Conservation (phyloP, 2,329 filamentous ascomycete species). For the Phyllachora maydis region DNA sequence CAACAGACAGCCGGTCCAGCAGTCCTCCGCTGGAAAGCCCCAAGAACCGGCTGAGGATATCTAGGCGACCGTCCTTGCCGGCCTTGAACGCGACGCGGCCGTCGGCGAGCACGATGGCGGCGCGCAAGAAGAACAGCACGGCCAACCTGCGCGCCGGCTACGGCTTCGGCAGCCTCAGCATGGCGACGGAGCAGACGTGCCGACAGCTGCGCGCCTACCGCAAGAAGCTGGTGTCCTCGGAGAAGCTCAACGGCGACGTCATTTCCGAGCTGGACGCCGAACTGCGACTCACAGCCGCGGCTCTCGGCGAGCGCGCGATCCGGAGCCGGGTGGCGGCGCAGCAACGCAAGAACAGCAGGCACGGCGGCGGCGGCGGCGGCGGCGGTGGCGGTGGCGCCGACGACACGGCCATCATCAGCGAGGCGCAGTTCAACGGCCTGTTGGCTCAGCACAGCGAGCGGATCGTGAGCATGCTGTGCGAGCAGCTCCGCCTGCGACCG, state of each 20-base stretch:
- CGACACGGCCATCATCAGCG: too few species aligned
- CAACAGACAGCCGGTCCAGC: constrained; percentile 17
- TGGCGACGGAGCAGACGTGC: constrained; percentile 43
- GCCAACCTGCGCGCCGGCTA: constrained; percentile 18
- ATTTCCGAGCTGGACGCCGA: constrained; percentile 45
- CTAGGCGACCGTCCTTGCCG: constrained; percentile 31
- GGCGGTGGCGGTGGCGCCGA: constrained; percentile 14
- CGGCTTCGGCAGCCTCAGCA: constrained; percentile 33
- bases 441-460: constrained; percentile 59
- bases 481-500: constrained; percentile 35
- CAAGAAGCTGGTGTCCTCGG: constrained; percentile 37
- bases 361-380: not conserved
- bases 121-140: constrained; percentile 27
- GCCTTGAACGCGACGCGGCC: constrained; percentile 16
- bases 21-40: constrained; percentile 28
- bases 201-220: constrained; percentile 40
- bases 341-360: constrained; percentile 4
- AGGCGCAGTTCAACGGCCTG: constrained; percentile 38
- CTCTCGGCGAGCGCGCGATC: constrained; percentile 34
- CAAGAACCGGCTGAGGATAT: constrained; percentile 17
- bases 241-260: constrained; percentile 30
- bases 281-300: constrained; percentile 38
- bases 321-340: constrained; percentile 15
- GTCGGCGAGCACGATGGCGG: constrained; percentile 4
- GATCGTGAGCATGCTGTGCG: constrained; percentile 49